Conservation (phyloP, 768 basidiomycete species). For the Boletus pseudo-olivaceus region DNA sequence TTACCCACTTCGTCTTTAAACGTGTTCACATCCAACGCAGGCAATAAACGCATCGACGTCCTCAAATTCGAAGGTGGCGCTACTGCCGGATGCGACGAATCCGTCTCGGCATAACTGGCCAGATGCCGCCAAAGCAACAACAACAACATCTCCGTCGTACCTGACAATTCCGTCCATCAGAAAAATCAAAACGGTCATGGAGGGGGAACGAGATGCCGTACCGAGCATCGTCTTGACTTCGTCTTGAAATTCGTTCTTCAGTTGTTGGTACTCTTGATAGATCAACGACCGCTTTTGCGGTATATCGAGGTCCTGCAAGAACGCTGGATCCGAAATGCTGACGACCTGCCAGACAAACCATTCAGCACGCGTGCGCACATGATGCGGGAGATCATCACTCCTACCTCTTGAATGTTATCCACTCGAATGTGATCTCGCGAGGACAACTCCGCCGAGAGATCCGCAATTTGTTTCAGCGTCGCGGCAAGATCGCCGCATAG, state of each 20-base stretch:
- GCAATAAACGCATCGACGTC: constrained; percentile 51
- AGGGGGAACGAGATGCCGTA: constrained; percentile 18
- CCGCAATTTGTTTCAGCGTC: constrained; percentile 62
- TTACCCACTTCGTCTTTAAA: constrained; percentile 57
- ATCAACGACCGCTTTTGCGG: constrained; percentile 66
- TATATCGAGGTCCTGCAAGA: constrained; percentile 66
- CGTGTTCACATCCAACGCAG: constrained; percentile 52
- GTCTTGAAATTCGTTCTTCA: constrained; percentile 37
- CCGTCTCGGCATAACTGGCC: constrained; percentile 51
- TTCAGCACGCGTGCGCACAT: not conserved
- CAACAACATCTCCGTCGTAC: constrained; percentile 72
- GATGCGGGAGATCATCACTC: constrained; percentile 2
- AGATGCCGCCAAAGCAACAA: constrained; percentile 81
- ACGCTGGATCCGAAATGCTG: constrained; percentile 45
- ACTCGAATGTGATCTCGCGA: constrained; percentile 68
- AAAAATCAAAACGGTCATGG: not conserved
- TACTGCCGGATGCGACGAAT: constrained; percentile 12
- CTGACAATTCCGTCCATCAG: constrained; percentile 31
- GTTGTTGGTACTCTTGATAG: constrained; percentile 54
- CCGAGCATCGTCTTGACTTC: constrained; percentile 56
- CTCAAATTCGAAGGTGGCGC: constrained; percentile 34
- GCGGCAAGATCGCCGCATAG: constrained; percentile 59
- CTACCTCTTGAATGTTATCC: constrained; percentile 71
- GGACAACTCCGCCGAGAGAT: constrained; percentile 66
- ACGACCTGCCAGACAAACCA: constrained; percentile 40